These are phyloP conservation scores for Rubus parviflorus DNA, from an alignment of 306 rosid species.

Conservation along the genomic window DNA sequence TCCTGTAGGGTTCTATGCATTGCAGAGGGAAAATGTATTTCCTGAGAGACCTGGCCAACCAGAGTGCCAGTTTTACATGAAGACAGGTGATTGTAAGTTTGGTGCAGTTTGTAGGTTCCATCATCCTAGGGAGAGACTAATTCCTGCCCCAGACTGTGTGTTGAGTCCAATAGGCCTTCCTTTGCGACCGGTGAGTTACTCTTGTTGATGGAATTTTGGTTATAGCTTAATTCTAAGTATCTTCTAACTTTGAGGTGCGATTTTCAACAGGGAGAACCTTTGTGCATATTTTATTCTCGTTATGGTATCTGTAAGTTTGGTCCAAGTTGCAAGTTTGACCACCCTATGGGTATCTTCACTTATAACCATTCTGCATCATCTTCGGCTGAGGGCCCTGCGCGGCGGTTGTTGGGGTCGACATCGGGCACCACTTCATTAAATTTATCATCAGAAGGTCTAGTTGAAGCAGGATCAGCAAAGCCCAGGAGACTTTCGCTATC, in stretches of 20 bases:
- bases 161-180: conserved; percentile 95
- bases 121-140: conserved; percentile 84
- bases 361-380: conserved; percentile 66
- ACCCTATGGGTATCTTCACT: conserved; percentile 88
- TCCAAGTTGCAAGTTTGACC: conserved; percentile 98
- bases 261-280: conserved; percentile 78
- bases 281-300: conserved; percentile 93
- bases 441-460: conserved; percentile 80
- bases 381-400: conserved; percentile 57
- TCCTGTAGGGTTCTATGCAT: conserved; percentile 72
- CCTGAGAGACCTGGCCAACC: conserved; percentile 99
- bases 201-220: conserved; percentile 5
- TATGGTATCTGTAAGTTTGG: conserved; percentile 99
- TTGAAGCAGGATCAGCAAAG: conserved; percentile 65
- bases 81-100: conserved; percentile 96
- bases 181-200: conserved; percentile 77
- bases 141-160: conserved; percentile 93
- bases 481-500: conserved; percentile 78
- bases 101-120: conserved; percentile 97
- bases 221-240: background rate
- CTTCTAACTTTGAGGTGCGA: conserved; percentile 22
- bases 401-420: conserved; percentile 73
- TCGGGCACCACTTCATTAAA: conserved; percentile 72
- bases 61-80: conserved; percentile 96
- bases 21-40: conserved; percentile 91